phyloP scores from a whole-genome alignment of 768 basidiomycete genomes.

The Crassisporium funariophilum region DNA sequence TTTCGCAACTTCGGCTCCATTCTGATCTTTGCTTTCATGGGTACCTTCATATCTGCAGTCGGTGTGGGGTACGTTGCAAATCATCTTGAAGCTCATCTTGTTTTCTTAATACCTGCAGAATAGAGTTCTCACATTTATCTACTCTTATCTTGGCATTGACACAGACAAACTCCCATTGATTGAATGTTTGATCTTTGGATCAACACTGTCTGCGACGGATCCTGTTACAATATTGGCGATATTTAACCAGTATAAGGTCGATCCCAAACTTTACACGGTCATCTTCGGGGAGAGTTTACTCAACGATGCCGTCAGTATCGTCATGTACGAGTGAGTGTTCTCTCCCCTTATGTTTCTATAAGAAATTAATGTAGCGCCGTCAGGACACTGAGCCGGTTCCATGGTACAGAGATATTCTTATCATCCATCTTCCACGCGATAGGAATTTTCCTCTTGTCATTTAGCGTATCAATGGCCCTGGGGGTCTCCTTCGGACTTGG shows the following conservation, averaged over 20 bases:
- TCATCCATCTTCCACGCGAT: conserved; percentile 92
- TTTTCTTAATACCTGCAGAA: conserved; percentile 49
- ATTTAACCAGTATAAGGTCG: conserved; percentile 98
- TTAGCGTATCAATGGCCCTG: conserved; percentile 92
- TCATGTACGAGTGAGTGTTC: conserved; percentile 95
- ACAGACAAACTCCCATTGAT: conserved; percentile 82
- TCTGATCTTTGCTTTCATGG: conserved; percentile 88
- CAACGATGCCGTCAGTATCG: conserved; percentile 99
- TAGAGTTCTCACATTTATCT: conserved; percentile 93
- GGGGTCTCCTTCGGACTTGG: conserved; percentile 90
- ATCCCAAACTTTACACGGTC: conserved; percentile 95
- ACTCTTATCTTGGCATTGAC: conserved; percentile 91
- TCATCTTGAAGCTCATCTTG: neutral
- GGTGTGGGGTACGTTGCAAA: conserved; percentile 84
- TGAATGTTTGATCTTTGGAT: conserved; percentile 96
- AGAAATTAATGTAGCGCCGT: conserved; percentile 1
- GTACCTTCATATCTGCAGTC: conserved; percentile 95
- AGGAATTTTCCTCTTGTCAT: conserved; percentile 96
- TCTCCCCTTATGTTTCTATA: neutral
- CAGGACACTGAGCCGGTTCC: conserved; percentile 91
- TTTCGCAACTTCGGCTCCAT: conserved; percentile 99
- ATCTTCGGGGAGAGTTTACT: conserved; percentile 97
- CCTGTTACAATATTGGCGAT: conserved; percentile 98
- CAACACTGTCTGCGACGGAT: conserved; percentile 95
- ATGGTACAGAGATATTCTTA: conserved; percentile 84